Percentiles rank a stretch among this genome's conserved stretches.
These are phyloP conservation scores for Phytopythium ostracodes DNA, from an alignment of 352 stramenopile genomes.

Conservation along the genomic window DNA sequence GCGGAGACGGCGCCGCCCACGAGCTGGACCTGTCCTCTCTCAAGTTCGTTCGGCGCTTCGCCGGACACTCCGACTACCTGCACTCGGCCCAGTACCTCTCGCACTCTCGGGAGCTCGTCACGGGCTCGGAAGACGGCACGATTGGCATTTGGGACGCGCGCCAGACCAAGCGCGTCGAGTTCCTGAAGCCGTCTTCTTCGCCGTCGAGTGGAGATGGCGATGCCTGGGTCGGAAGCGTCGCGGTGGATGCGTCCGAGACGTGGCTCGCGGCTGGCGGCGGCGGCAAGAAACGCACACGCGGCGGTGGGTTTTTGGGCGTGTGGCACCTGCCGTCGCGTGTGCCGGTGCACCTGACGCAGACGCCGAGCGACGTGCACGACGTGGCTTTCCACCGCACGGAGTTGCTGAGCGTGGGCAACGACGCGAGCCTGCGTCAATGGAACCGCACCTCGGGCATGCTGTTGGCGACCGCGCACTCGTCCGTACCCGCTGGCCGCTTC, in stretches of 20 bases:
- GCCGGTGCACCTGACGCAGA: slow-evolving; percentile 59
- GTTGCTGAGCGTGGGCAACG: slow-evolving; percentile 68
- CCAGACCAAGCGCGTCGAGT: slow-evolving; percentile 42
- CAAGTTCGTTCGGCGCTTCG: slow-evolving; percentile 47
- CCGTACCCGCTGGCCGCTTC: slow-evolving; percentile 57
- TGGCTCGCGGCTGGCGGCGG: slow-evolving; percentile 65
- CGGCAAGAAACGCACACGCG: slow-evolving; percentile 28
- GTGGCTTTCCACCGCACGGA: slow-evolving; percentile 70
- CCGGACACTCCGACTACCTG: slow-evolving; percentile 58
- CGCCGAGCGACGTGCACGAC: slow-evolving; percentile 58
- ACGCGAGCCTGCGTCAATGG: slow-evolving; percentile 64
- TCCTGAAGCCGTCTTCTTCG: slow-evolving; percentile 27
- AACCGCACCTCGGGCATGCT: slow-evolving; percentile 66
- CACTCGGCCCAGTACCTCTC: slow-evolving; percentile 59
- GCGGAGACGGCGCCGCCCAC: slow-evolving; percentile 55
- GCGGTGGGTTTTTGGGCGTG: slow-evolving; percentile 61
- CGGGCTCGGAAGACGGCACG: slow-evolving; percentile 61
- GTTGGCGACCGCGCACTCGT: slow-evolving; percentile 48
- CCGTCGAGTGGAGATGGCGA: slow-evolving; percentile 4
- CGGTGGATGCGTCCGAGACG: slow-evolving; percentile 66
- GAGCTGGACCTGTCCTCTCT: slow-evolving; percentile 55
- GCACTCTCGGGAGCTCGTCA: slow-evolving; percentile 70
- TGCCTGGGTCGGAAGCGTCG: slow-evolving; percentile 56
- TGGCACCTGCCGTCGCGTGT: slow-evolving; percentile 77
- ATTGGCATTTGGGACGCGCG: slow-evolving; percentile 76